phyloP scores from a whole-genome alignment of 208 protist species.

The Trypanosoma scelopori region DNA sequence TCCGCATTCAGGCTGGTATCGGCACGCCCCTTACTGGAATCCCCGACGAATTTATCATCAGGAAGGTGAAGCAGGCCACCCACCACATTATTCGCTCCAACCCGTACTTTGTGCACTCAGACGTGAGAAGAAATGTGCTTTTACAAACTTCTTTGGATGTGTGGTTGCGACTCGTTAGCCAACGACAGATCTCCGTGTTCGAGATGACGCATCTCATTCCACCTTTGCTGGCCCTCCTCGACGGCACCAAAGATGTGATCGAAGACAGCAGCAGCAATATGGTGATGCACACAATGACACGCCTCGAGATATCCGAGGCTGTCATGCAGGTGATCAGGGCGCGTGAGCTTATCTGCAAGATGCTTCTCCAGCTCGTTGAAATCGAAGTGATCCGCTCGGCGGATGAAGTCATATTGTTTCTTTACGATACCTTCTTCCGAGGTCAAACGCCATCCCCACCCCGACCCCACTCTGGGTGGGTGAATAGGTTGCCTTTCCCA shows the following conservation, averaged over 20 bases:
- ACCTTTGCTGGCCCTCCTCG: slow-evolving; percentile 52
- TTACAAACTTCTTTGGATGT: slow-evolving; percentile 43
- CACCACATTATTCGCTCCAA: slow-evolving; percentile 64
- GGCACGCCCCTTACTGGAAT: slow-evolving; percentile 40
- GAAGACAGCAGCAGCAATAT: slow-evolving; percentile 13
- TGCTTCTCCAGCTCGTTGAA: slow-evolving; percentile 40
- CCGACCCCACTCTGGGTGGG: not conserved
- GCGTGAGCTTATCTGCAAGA: slow-evolving; percentile 68
- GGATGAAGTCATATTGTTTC: slow-evolving; percentile 60
- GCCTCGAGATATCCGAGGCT: slow-evolving; percentile 43
- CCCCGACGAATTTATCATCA: slow-evolving; percentile 51
- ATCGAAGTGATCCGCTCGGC: slow-evolving; percentile 43
- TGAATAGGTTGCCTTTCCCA: not conserved
- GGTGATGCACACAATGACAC: slow-evolving; percentile 21
- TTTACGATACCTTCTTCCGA: slow-evolving; percentile 48
- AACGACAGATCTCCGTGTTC: slow-evolving; percentile 49
- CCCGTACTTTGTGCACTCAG: slow-evolving; percentile 56
- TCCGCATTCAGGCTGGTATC: slow-evolving; percentile 30
- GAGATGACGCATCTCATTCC: slow-evolving; percentile 53
- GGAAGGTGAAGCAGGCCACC: slow-evolving; percentile 42
- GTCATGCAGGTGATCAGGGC: slow-evolving; percentile 50
- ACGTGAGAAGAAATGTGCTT: slow-evolving; percentile 44
- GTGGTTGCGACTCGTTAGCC: slow-evolving; percentile 49
- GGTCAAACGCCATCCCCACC: not conserved
- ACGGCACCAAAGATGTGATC: slow-evolving; percentile 51